These are phyloP conservation scores for Telfairia occidentalis DNA, from an alignment of 331 rosid species.

Conservation along the genomic window DNA sequence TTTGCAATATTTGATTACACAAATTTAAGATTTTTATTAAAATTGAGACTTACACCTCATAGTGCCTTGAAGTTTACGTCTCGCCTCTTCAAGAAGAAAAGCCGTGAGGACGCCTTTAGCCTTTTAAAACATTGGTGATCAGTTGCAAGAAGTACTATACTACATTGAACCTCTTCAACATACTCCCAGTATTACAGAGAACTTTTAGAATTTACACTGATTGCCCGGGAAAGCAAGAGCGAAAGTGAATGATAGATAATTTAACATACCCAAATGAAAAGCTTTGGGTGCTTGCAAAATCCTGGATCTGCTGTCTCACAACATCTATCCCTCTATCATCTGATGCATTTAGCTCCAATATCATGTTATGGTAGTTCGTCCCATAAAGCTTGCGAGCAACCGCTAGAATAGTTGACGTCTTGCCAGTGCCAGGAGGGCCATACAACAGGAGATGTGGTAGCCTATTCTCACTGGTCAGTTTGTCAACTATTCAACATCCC, in stretches of 20 bases:
- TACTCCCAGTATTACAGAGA: background rate
- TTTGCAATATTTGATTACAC: too few species aligned
- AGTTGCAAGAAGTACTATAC: background rate
- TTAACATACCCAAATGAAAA: slow-evolving; percentile 73
- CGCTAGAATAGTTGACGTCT: slow-evolving; percentile 82
- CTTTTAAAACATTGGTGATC: too few species aligned
- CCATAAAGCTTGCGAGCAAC: slow-evolving; percentile 86
- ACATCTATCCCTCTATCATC: slow-evolving; percentile 97
- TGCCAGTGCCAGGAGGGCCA: slow-evolving; percentile 96
- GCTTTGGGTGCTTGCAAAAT: slow-evolving; percentile 93
- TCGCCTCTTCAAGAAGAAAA: too few species aligned
- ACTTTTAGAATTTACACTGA: background rate
- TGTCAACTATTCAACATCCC: slow-evolving; percentile 51
- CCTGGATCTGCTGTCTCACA: slow-evolving; percentile 81
- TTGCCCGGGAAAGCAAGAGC: background rate
- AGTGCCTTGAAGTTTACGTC: too few species aligned
- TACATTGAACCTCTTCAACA: background rate
- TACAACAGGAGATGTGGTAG: slow-evolving; percentile 89
- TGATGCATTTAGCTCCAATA: slow-evolving; percentile 84
- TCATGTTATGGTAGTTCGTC: slow-evolving; percentile 54
- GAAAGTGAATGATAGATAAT: background rate
- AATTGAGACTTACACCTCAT: too few species aligned
- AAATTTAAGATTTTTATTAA: too few species aligned
- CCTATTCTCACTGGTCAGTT: slow-evolving; percentile 75
- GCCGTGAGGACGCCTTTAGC: too few species aligned